Evolutionary conservation across 495 filamentous ascomycete species (phyloP), one percentile per base, ranked within the genome.

Genomic region (Trichoderma parareesei): DNA sequence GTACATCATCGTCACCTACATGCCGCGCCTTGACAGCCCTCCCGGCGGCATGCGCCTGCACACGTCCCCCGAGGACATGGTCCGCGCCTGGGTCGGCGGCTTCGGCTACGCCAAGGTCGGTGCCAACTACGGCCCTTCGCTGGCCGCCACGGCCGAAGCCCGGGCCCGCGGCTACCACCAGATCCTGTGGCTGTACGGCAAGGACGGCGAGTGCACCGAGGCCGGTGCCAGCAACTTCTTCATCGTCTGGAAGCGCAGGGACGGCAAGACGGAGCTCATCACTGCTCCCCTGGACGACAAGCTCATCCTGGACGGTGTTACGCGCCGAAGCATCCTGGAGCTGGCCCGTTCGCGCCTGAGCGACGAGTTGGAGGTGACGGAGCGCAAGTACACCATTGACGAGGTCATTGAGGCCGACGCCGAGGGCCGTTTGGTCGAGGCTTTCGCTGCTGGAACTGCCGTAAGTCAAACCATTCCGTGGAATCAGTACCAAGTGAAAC

Each of bases 191-290:
- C 81, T 97, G 61, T 92, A 93, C 67, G 90, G 89, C 3, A 74
- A 81, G 57, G 78, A 92, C 53, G 83, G 85, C 13, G 82, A 85
- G 69, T 89, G 95, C 53, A 97, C 92, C 5, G 92, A 97, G 77
- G 92, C 92, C 1, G 92, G 92, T n/a, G 91, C 91, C 10, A 88
- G 83, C 65, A 96, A 96, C 74, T 96, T 97, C 79, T 96, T 97
- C 75, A 82, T 96, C 11, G 79, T 96, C 35, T 91, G 90, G 89
- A 82, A 82, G 67, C 87, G 84, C 40, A 81, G 79, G 71, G 82
- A 88, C 1, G 86, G 85, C 3, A 84, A 81, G 71, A 67, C 84
- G 48, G 82, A 96, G 80, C 80, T 97, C 38, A 79, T 96, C 44
- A 97, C 93, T 10, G 90, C 93, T 60, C 88, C 90, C 0, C 73